phyloP scores from a whole-genome alignment of 2,329 filamentous ascomycete genomes.

The Xylariaceae sp. region DNA sequence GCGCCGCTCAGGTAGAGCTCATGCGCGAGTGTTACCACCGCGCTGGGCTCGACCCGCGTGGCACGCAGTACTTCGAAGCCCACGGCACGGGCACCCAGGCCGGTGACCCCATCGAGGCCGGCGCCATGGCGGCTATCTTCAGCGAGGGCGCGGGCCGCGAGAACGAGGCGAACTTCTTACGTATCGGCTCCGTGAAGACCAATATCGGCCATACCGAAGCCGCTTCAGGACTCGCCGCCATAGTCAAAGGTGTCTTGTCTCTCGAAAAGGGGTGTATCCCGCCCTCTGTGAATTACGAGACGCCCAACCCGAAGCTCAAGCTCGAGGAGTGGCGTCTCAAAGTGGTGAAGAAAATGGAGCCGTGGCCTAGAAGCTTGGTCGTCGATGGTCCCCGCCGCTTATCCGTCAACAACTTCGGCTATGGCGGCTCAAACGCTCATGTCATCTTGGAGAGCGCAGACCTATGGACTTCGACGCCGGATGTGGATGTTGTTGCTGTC shows the following conservation, averaged over 20 bases:
- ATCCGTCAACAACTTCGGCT: conserved; percentile 22
- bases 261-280: no score
- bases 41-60: conserved; percentile 9
- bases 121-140: conserved; percentile 8
- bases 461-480: no score
- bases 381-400: conserved; percentile 26
- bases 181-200: conserved; percentile 37
- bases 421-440: conserved; percentile 20
- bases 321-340: conserved; percentile 7
- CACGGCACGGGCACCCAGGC: conserved; percentile 19
- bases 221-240: no score
- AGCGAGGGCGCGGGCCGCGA: background rate
- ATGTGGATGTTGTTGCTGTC: no score
- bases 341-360: conserved; percentile 6
- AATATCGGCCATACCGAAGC: conserved; percentile 43
- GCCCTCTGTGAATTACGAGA: no score
- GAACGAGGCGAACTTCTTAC: conserved; percentile 14
- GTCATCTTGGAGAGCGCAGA: conserved; percentile 19
- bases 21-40: conserved; percentile 12
- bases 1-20: conserved; percentile 14
- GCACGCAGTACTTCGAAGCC: conserved; percentile 18
- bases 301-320: conserved; percentile 11
- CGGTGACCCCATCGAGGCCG: conserved; percentile 10
- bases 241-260: no score
- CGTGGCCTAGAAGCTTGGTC: conserved; percentile 8